Conservation (phyloP, 2,329 filamentous ascomycete species). For the Xylaria sp. region DNA sequence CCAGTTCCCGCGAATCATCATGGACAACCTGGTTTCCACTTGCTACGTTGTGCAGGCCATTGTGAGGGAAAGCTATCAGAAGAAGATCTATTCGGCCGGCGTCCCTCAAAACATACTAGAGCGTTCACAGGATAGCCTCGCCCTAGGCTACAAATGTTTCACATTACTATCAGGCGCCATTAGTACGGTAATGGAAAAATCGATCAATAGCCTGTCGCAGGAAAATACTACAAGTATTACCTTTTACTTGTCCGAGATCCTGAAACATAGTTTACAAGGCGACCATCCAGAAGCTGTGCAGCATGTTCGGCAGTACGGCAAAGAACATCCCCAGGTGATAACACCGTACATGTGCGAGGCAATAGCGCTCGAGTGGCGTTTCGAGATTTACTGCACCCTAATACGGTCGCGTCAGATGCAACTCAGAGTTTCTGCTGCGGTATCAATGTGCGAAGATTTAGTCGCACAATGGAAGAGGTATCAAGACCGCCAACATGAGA, state of each 20-base stretch:
- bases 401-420: slow-evolving; percentile 90
- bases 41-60: slow-evolving; percentile 37
- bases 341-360: slow-evolving; percentile 52
- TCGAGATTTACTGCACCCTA: slow-evolving; percentile 71
- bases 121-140: slow-evolving; percentile 44
- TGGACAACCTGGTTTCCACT: slow-evolving; percentile 49
- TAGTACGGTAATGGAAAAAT: slow-evolving; percentile 58
- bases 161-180: slow-evolving; percentile 50
- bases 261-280: slow-evolving; percentile 48
- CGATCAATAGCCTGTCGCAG: slow-evolving; percentile 55
- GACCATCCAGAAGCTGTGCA: slow-evolving; percentile 45
- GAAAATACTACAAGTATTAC: slow-evolving; percentile 52
- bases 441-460: slow-evolving; percentile 73
- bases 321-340: slow-evolving; percentile 47
- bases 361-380: slow-evolving; percentile 69
- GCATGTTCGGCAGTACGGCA: slow-evolving; percentile 41
- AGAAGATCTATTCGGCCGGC: slow-evolving; percentile 25
- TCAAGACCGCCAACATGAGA: slow-evolving; percentile 51
- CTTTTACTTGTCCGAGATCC: slow-evolving; percentile 50
- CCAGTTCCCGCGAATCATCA: slow-evolving; percentile 51
- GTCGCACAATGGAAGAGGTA: slow-evolving; percentile 68
- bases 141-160: slow-evolving; percentile 52
- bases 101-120: slow-evolving; percentile 31
- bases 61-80: slow-evolving; percentile 40
- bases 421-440: slow-evolving; percentile 78